These are phyloP conservation scores for Penicillium odoratum DNA, from an alignment of 495 filamentous ascomycete genomes.

Conservation along the genomic window DNA sequence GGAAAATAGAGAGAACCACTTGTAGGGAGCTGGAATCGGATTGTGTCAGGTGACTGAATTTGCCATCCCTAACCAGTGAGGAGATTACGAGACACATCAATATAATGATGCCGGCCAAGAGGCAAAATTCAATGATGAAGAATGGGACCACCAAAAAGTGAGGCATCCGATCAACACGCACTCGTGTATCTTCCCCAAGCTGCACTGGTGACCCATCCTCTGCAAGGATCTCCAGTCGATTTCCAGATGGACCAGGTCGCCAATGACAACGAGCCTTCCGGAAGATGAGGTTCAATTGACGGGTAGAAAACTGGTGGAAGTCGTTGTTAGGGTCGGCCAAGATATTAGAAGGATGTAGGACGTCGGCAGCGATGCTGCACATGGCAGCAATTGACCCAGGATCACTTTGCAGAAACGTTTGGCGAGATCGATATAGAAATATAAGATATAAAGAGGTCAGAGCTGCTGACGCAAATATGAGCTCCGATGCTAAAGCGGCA, in stretches of 20 bases:
- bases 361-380: conserved; percentile 42
- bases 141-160: conserved; percentile 44
- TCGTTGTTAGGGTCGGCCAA: conserved; percentile 31
- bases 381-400: conserved; percentile 44
- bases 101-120: conserved; percentile 37
- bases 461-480: conserved; percentile 29
- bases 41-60: conserved; percentile 38
- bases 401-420: conserved; percentile 40
- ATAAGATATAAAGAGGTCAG: conserved; percentile 31
- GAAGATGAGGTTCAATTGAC: conserved; percentile 37
- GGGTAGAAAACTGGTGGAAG: conserved; percentile 42
- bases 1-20: conserved; percentile 38
- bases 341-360: conserved; percentile 36
- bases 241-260: conserved; percentile 32
- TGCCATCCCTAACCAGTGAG: conserved; percentile 34
- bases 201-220: conserved; percentile 34
- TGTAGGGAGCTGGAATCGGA: conserved; percentile 39
- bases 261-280: conserved; percentile 35
- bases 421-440: conserved; percentile 32
- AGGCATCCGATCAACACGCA: conserved; percentile 37
- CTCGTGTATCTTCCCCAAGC: conserved; percentile 26
- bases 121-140: conserved; percentile 41
- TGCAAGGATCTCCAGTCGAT: conserved; percentile 36
- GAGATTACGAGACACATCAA: conserved; percentile 35
- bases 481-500: conserved; percentile 36